phyloP scores from a whole-genome alignment of 1,139 yeast genomes.

The Hyphopichia burtonii region DNA sequence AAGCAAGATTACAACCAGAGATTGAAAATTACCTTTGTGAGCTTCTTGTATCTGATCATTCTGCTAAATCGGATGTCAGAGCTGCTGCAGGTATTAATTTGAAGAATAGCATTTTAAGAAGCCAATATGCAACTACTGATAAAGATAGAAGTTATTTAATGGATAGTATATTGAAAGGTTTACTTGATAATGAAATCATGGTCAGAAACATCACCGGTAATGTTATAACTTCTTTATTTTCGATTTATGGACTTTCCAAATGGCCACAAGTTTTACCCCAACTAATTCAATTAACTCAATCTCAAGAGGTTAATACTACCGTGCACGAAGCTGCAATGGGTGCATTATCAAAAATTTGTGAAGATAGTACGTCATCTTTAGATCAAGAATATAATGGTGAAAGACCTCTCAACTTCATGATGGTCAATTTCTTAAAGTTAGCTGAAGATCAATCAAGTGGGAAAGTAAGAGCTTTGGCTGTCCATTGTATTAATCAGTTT shows the following conservation, averaged over 20 bases:
- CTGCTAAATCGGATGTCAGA: slow-evolving; percentile 55
- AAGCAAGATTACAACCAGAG: slow-evolving; percentile 70
- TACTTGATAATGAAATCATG: slow-evolving; percentile 55
- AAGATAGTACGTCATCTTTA: slow-evolving; percentile 63
- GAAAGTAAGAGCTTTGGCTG: slow-evolving; percentile 59
- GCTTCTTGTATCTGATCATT: slow-evolving; percentile 56
- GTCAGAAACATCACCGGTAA: slow-evolving; percentile 89
- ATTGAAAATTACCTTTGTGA: slow-evolving; percentile 75
- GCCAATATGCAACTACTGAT: slow-evolving; percentile 23
- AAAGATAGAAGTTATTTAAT: slow-evolving; percentile 54
- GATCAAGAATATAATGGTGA: slow-evolving; percentile 65
- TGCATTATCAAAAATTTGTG: slow-evolving; percentile 84
- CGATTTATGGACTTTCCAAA: slow-evolving; percentile 62
- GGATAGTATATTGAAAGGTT: slow-evolving; percentile 65
- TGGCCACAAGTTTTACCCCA: slow-evolving; percentile 79
- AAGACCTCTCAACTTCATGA: slow-evolving; percentile 65
- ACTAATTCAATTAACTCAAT: slow-evolving; percentile 56
- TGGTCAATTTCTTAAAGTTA: slow-evolving; percentile 62
- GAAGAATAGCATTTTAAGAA: slow-evolving; percentile 63
- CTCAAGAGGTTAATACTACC: slow-evolving; percentile 30
- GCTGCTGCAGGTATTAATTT: slow-evolving; percentile 88
- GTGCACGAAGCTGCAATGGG: slow-evolving; percentile 70
- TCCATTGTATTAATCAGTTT: slow-evolving; percentile 77
- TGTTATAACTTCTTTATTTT: slow-evolving; percentile 79
- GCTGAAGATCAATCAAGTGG: slow-evolving; percentile 35